Evolutionary conservation across 257 asterid genomes (phyloP), one percentile per base, ranked within the genome.

Genomic region (Misopates orontium): DNA sequence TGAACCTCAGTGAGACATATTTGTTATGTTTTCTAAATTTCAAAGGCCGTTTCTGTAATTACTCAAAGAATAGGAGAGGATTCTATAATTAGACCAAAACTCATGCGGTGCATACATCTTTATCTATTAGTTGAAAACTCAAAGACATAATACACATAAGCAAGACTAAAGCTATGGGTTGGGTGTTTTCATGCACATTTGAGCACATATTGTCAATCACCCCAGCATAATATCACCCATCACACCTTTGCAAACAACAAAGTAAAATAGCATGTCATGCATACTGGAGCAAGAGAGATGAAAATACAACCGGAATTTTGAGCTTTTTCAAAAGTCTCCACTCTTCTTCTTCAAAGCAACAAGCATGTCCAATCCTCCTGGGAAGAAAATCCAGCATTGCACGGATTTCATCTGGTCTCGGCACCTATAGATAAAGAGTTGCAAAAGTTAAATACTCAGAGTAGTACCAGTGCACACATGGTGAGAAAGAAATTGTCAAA

Each of bases 361-460:
- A 93, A 66, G 99, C 99, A 79, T 93, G 99, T 36, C 99, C 99
- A 62, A 90, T 90, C 75, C 99, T 90, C 65, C 69, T 72, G 0
- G 97, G 99, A 63, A 71, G 78, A 85, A 93, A 87, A 73, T 86
- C 85, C 39, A 93, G 85, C 97, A 93, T 93, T 20, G 92, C 81
- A 20, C 54, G 82, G 69, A 93, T 84, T 85, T 93, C 97, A 68
- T 74, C 76, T 31, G 81, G 79, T 82, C 89, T 87, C 59, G 95
- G 92, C 48, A 93, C 97, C 99, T 93, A 87, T 60, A 85, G 75
- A 77, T 83, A 83, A 87, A 79, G 85, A 75, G 88, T 70, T 74
- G 77, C 45, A 73, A 75, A 54, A 55, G 70, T 69, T 66, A 65
- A 73, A 39, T 44, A 67, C 63, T 76, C 80, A 77, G 82, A 79